Percentiles rank a stretch among this genome's conserved stretches.
These are phyloP conservation scores for Russula sp. DNA, from an alignment of 768 basidiomycete genomes.

Conservation along the genomic window DNA sequence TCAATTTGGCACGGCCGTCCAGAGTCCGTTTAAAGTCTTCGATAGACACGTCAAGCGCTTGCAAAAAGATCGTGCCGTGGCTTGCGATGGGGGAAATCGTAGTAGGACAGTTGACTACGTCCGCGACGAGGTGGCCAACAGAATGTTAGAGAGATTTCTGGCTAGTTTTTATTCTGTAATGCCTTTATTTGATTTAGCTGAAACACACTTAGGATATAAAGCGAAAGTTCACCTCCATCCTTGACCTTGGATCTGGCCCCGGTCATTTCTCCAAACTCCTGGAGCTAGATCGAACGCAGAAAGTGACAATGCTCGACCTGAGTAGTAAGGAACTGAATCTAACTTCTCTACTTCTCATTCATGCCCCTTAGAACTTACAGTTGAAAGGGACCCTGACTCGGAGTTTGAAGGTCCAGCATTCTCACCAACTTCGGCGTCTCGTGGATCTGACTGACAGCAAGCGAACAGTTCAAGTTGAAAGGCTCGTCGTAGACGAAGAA, in stretches of 20 bases:
- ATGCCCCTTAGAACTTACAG: conserved; percentile 46
- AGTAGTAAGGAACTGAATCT: conserved; percentile 48
- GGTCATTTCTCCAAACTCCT: conserved; percentile 88
- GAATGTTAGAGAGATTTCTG: conserved; percentile 84
- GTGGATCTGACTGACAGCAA: background rate
- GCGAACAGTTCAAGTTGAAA: conserved; percentile 63
- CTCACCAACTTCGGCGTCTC: conserved; percentile 1
- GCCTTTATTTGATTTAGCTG: conserved; percentile 7
- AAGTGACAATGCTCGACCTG: conserved; percentile 79
- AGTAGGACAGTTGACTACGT: conserved; percentile 89
- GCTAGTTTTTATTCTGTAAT: conserved; percentile 37
- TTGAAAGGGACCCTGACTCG: conserved; percentile 70
- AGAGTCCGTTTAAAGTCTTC: conserved; percentile 77
- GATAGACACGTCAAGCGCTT: conserved; percentile 71
- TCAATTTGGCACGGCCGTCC: conserved; percentile 39
- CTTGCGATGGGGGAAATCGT: conserved; percentile 46
- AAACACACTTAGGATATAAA: conserved; percentile 74
- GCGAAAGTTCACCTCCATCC: conserved; percentile 65
- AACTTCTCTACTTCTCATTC: conserved; percentile 6
- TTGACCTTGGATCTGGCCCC: conserved; percentile 87
- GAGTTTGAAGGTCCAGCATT: conserved; percentile 67
- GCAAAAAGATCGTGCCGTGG: conserved; percentile 73
- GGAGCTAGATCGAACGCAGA: conserved; percentile 58
- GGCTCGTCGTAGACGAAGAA: conserved; percentile 83
- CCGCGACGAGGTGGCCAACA: conserved; percentile 82